These are phyloP conservation scores for Mucor sp. DNA, from an alignment of 371 early-diverging fungal species.

Conservation along the genomic window DNA sequence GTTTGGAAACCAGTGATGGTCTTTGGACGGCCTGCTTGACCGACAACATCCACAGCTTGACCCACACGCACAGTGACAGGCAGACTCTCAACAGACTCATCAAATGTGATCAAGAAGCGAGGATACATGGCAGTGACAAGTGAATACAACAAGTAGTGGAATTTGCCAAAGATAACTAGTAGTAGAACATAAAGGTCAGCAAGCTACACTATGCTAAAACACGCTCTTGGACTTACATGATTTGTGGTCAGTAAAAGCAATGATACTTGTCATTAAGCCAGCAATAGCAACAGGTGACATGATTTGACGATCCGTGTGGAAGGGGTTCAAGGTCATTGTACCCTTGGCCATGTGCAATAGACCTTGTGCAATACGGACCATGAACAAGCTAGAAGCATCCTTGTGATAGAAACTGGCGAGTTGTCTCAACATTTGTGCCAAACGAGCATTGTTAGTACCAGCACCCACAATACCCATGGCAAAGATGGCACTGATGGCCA, in stretches of 20 bases:
- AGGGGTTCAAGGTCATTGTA: constrained; percentile 94
- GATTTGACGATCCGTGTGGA: constrained; percentile 88
- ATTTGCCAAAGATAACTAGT: constrained; percentile 82
- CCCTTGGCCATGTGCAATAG: constrained; percentile 98
- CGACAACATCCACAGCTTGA: constrained; percentile 98
- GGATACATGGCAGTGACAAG: constrained; percentile 95
- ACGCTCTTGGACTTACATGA: constrained; percentile 79
- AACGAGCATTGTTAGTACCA: constrained; percentile 99
- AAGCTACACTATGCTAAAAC: not conserved
- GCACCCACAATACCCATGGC: constrained; percentile 99
- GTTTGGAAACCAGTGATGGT: constrained; percentile 99
- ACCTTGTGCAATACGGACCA: constrained; percentile 98
- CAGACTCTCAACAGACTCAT: constrained; percentile 80
- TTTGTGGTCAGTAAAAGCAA: constrained; percentile 92
- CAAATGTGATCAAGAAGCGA: constrained; percentile 94
- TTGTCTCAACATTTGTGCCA: constrained; percentile 97
- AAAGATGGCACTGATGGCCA: constrained; percentile 95
- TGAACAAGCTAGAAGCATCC: constrained; percentile 89
- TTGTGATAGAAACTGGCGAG: constrained; percentile 97
- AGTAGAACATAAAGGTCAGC: not conserved
- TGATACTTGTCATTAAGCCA: constrained; percentile 83
- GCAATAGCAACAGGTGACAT: constrained; percentile 92
- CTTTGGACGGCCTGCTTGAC: constrained; percentile 98
- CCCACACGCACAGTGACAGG: constrained; percentile 96
- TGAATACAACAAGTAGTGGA: constrained; percentile 94